These are phyloP conservation scores for Microdochium bolleyi DNA, from an alignment of 2,329 filamentous ascomycete genomes.

Conservation along the genomic window DNA sequence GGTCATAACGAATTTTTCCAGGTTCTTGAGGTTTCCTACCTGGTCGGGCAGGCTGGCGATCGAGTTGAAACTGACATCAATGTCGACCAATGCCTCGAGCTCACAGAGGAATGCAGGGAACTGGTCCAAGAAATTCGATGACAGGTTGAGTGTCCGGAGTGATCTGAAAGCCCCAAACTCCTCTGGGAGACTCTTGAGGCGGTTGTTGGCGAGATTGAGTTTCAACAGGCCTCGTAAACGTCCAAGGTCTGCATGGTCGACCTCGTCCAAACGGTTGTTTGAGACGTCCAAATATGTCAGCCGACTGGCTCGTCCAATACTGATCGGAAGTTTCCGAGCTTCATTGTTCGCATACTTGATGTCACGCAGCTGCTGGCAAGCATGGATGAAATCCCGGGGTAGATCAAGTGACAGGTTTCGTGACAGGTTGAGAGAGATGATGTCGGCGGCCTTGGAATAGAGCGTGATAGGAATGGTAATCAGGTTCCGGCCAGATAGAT, in stretches of 20 bases:
- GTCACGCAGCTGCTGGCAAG: conserved; percentile 83
- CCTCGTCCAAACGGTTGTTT: conserved; percentile 82
- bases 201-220: conserved; percentile 90
- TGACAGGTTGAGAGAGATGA: conserved; percentile 90
- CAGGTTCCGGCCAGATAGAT: conserved; percentile 81
- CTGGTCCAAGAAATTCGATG: conserved; percentile 80
- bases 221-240: conserved; percentile 71
- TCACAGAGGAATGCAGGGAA: conserved; percentile 84
- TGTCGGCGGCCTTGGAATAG: conserved; percentile 85
- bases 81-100: conserved; percentile 74
- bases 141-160: conserved; percentile 80
- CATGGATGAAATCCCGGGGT: conserved; percentile 92
- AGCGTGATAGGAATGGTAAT: conserved; percentile 92
- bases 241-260: conserved; percentile 78
- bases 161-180: conserved; percentile 78
- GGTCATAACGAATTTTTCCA: conserved; percentile 89
- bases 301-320: conserved; percentile 70
- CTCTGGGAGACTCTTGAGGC: conserved; percentile 66
- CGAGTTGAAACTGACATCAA: conserved; percentile 94
- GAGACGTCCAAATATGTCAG: conserved; percentile 90
- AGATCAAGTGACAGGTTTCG: conserved; percentile 87
- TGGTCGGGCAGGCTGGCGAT: conserved; percentile 70
- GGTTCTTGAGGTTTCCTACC: conserved; percentile 67
- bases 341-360: conserved; percentile 97
- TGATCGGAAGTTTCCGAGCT: conserved; percentile 75